phyloP scores from a whole-genome alignment of 2,329 filamentous ascomycete genomes.

The Calonectria honghensis region DNA sequence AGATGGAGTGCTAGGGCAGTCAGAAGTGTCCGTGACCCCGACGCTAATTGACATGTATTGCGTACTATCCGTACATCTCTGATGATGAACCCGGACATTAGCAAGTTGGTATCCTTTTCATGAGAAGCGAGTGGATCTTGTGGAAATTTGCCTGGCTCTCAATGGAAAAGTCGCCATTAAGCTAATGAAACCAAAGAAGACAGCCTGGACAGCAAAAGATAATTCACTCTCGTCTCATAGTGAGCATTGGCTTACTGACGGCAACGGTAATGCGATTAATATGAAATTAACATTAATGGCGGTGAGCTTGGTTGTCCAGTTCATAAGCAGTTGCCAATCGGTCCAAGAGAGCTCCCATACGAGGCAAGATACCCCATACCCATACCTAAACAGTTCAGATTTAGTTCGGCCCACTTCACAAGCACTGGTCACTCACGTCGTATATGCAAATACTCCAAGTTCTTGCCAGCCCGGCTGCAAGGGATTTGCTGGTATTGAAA shows the following conservation, averaged over 20 bases:
- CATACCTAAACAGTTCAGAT: neutral
- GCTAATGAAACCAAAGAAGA: neutral
- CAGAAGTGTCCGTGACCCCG: no score
- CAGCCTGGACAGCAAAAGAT: neutral
- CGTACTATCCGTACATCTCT: no score
- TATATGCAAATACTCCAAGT: neutral
- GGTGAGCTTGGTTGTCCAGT: neutral
- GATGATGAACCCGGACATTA: no score
- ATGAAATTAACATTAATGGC: neutral
- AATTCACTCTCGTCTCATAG: neutral
- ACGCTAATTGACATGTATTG: no score
- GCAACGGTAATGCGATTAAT: neutral
- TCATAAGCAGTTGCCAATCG: neutral
- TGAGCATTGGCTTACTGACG: neutral
- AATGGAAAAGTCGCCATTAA: no score
- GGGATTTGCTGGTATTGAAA: neutral
- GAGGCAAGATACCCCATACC: constrained; percentile 16
- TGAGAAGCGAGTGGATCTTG: no score
- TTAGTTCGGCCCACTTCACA: neutral
- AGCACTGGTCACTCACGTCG: neutral
- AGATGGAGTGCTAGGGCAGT: no score
- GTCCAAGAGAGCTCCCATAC: neutral
- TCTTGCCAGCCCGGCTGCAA: constrained; percentile 4
- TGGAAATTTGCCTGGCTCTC: no score
- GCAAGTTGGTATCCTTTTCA: no score